Conservation (phyloP, 768 basidiomycete genomes). For the Mycena polygramma region DNA sequence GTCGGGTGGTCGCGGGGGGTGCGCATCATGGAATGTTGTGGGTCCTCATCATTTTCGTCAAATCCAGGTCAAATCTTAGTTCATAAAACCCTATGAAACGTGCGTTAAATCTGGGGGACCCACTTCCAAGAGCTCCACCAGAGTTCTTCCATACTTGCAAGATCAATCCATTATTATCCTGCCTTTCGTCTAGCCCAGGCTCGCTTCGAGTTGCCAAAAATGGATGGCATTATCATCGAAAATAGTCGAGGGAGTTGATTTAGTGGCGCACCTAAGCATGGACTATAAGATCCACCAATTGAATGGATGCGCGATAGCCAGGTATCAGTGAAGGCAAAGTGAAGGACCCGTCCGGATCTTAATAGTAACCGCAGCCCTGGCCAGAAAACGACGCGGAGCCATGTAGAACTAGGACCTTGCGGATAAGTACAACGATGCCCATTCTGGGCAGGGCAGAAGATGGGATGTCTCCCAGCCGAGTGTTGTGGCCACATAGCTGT, state of each 20-base stretch:
- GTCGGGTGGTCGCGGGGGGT: conserved; percentile 2
- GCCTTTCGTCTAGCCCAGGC: background rate
- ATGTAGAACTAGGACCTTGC: background rate
- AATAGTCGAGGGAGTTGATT: conserved; percentile 7
- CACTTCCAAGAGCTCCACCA: background rate
- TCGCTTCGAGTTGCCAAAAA: background rate
- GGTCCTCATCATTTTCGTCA: too few relatives aligned
- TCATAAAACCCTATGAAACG: too few relatives aligned
- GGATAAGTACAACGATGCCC: conserved; percentile 2
- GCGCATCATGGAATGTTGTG: background rate
- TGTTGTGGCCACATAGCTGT: too few relatives aligned
- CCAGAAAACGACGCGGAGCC: background rate
- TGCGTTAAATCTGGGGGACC: too few relatives aligned
- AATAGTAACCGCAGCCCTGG: too few relatives aligned
- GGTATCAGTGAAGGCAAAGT: too few relatives aligned
- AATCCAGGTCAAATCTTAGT: too few relatives aligned
- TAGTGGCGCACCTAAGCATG: conserved; percentile 2
- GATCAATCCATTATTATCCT: background rate
- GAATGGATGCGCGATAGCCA: background rate
- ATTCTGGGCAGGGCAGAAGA: background rate
- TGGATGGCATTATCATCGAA: background rate
- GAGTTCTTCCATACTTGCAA: background rate
- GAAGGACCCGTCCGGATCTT: too few relatives aligned
- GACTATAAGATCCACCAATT: background rate
- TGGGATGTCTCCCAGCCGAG: too few relatives aligned